Conservation (phyloP, 2,329 filamentous ascomycete species). For the Coniochaeta hoffmannii region DNA sequence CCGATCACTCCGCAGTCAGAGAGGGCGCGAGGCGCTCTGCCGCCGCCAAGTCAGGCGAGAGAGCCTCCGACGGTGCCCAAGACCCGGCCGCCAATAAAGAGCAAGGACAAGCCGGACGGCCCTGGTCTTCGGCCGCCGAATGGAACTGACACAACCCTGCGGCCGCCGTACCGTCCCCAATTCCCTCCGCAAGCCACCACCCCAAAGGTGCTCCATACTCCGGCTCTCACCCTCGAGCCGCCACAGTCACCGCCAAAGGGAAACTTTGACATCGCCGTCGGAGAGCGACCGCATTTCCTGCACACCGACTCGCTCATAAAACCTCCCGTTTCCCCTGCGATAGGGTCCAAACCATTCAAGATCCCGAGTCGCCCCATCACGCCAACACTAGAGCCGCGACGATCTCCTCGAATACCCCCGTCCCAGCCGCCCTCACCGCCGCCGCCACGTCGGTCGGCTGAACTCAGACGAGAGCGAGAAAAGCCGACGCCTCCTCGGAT, state of each 20-base stretch:
- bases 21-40: slow-evolving; percentile 28
- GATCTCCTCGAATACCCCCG: slow-evolving; percentile 38
- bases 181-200: slow-evolving; percentile 38
- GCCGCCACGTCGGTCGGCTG: slow-evolving; percentile 54
- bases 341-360: slow-evolving; percentile 39
- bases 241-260: slow-evolving; percentile 61
- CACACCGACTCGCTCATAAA: slow-evolving; percentile 37
- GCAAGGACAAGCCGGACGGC: slow-evolving; percentile 5
- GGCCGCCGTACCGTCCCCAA: slow-evolving; percentile 34
- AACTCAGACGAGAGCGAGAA: slow-evolving; percentile 44
- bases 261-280: slow-evolving; percentile 22
- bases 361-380: slow-evolving; percentile 50
- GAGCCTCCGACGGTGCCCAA: slow-evolving; percentile 23
- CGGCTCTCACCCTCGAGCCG: slow-evolving; percentile 61
- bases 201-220: slow-evolving; percentile 40
- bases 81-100: slow-evolving; percentile 28
- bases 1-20: slow-evolving; percentile 35
- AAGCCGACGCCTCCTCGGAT: slow-evolving; percentile 60
- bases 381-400: slow-evolving; percentile 38
- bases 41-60: slow-evolving; percentile 24
- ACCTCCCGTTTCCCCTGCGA: slow-evolving; percentile 26
- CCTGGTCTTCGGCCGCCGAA: slow-evolving; percentile 7
- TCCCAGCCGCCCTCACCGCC: slow-evolving; percentile 55
- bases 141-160: slow-evolving; percentile 14
- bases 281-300: slow-evolving; percentile 37